A percentile compares a stretch with the other conserved stretches of the same genome.
These are phyloP conservation scores for Phragmites australis DNA, from an alignment of 176 grass and related monocot species.

Conservation along the genomic window DNA sequence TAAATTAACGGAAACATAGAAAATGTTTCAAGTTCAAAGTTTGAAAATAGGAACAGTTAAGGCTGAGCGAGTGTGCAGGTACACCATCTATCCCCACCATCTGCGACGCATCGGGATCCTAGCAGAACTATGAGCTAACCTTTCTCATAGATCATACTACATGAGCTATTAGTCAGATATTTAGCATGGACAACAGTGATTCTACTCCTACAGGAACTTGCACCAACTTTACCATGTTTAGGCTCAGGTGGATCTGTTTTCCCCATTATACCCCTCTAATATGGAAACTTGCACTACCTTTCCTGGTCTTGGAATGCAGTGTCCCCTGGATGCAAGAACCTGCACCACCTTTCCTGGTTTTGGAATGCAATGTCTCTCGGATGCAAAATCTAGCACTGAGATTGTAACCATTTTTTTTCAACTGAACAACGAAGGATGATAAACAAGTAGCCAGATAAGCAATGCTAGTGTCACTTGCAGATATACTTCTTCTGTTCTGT, in stretches of 20 bases:
- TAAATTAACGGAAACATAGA: background rate
- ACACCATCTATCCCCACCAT: background rate
- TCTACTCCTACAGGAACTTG: background rate
- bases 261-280: background rate
- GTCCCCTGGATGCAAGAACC: background rate
- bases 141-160: conserved; percentile 5
- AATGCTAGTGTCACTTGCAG: background rate
- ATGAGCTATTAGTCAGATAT: background rate
- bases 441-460: background rate
- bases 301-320: background rate
- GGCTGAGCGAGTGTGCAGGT: background rate
- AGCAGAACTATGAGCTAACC: background rate
- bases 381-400: background rate
- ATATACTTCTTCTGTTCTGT: background rate
- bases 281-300: background rate
- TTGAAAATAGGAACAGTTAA: background rate
- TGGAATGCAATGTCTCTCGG: background rate
- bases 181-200: background rate
- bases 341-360: background rate
- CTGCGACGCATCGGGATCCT: background rate
- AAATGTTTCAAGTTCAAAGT: background rate
- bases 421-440: background rate
- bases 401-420: background rate
- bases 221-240: background rate
- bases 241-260: background rate